Percentiles rank a stretch among this genome's conserved stretches.
These are phyloP conservation scores for Porcisia deanei DNA, from an alignment of 208 protist species.

Conservation along the genomic window DNA sequence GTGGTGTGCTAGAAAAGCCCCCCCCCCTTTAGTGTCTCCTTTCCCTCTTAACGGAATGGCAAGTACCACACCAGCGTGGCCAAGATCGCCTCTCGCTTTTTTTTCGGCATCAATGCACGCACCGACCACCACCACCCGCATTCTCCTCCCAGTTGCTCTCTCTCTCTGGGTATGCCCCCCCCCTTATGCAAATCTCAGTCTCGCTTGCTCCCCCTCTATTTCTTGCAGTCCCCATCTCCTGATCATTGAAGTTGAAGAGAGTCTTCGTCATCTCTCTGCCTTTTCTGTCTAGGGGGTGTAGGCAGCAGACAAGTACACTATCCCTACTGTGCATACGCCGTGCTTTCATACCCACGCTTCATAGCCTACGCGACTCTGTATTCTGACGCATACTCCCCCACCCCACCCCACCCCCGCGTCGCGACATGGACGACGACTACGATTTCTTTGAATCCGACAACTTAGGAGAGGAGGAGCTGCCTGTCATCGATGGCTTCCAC, in stretches of 20 bases:
- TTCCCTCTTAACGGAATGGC: not conserved
- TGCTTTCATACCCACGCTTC: not conserved
- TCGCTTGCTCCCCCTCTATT: not conserved
- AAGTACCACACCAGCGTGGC: too few relatives aligned
- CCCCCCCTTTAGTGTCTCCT: not conserved
- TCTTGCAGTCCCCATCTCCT: not conserved
- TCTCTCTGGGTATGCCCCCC: not conserved
- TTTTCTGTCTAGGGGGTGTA: not conserved
- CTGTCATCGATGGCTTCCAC: conserved; percentile 8
- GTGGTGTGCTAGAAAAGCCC: not conserved
- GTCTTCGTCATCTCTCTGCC: not conserved
- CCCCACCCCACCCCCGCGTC: not conserved
- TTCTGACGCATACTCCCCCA: not conserved
- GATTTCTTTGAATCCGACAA: conserved; percentile 9
- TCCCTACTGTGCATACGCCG: not conserved
- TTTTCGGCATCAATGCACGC: too few relatives aligned
- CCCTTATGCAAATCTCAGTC: not conserved
- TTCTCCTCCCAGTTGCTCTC: too few relatives aligned
- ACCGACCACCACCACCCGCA: too few relatives aligned
- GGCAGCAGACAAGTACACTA: not conserved
- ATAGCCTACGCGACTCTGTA: not conserved
- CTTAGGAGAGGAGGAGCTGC: conserved; percentile 15
- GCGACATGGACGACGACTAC: conserved; percentile 13
- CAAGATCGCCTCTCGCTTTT: not conserved
- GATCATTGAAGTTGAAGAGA: not conserved